Evolutionary conservation across 257 asterid genomes (phyloP), one percentile per base, ranked within the genome.

Genomic region (Nicotiana knightiana): DNA sequence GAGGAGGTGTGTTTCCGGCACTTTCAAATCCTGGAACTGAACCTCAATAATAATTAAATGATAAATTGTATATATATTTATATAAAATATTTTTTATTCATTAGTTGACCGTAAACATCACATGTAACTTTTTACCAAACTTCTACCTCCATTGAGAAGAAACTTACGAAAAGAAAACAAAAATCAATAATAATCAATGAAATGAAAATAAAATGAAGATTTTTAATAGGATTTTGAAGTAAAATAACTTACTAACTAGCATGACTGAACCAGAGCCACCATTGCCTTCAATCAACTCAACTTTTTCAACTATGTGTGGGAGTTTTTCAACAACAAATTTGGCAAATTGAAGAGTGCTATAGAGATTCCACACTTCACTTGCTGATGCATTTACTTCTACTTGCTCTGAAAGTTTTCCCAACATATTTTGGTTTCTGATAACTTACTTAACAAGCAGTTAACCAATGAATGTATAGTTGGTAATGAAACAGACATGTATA

Each of bases 231-330:
- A 39, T 39, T 7, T 6, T 37, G 33, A 43, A 39, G 57, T 70
- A 2, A 28, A 70, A 39, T 39, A 48, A 73, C 79, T 73, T 48
- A 48, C 79, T 73, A 73, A 73, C 79, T 73, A 24, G 43, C 15
- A 73, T 1, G 0, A 73, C 4, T 6, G 79, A 13, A 48, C 79
- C 79, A 26, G 43, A n/a, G 15, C 79, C 79, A 6, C 79, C 79
- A 73, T 48, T 48, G 79, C 79, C 79, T 73, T 73, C 79, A 48
- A 73, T 48, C 16, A 73, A 8, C 24, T 73, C 79, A 73, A 26
- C 62, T 24, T 73, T 73, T 48, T 48, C 79, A 73, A 15, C 79
- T 24, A 73, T 26, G 21, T 48, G 62, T 48, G 79, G 63, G 43
- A 51, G 43, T 48, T 48, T 73, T 73, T 73, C 79, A 48, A 73